phyloP scores from a whole-genome alignment of 2,329 filamentous ascomycete genomes.

The Microcyclospora tardicrescens region DNA sequence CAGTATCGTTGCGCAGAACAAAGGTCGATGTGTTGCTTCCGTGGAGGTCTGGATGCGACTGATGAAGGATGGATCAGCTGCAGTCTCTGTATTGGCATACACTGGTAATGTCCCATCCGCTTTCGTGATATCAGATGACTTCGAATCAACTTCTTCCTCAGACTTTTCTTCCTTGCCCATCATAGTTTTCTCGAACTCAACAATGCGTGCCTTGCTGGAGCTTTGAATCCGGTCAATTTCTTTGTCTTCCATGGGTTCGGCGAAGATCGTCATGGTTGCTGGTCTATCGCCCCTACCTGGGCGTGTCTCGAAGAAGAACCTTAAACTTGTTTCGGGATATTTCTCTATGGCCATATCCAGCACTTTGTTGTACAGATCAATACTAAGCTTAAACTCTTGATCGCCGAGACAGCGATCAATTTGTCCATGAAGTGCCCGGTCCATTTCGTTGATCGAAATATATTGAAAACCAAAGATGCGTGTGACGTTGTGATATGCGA shows the following conservation, averaged over 20 bases:
- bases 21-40: background rate
- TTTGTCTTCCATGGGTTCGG: slow-evolving; percentile 63
- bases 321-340: slow-evolving; percentile 50
- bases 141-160: slow-evolving; percentile 4
- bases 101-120: background rate
- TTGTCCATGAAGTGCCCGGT: slow-evolving; percentile 75
- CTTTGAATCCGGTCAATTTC: slow-evolving; percentile 64
- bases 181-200: slow-evolving; percentile 49
- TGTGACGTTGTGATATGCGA: slow-evolving; percentile 88
- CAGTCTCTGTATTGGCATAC: background rate
- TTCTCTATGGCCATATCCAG: slow-evolving; percentile 60
- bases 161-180: slow-evolving; percentile 15
- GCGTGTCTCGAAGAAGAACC: slow-evolving; percentile 35
- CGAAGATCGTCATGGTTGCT: slow-evolving; percentile 65
- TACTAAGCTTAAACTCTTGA: slow-evolving; percentile 69
- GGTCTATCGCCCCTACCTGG: slow-evolving; percentile 1
- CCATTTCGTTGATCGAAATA: slow-evolving; percentile 74
- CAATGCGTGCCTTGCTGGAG: slow-evolving; percentile 49
- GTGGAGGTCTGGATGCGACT: background rate
- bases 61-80: slow-evolving; percentile 6
- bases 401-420: slow-evolving; percentile 56
- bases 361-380: slow-evolving; percentile 66
- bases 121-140: slow-evolving; percentile 1
- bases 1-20: background rate
- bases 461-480: slow-evolving; percentile 98